Evolutionary conservation across 1,284 basidiomycete genomes (phyloP), one percentile per base, ranked within the genome.

Genomic region (Tilletiaria anomala): DNA sequence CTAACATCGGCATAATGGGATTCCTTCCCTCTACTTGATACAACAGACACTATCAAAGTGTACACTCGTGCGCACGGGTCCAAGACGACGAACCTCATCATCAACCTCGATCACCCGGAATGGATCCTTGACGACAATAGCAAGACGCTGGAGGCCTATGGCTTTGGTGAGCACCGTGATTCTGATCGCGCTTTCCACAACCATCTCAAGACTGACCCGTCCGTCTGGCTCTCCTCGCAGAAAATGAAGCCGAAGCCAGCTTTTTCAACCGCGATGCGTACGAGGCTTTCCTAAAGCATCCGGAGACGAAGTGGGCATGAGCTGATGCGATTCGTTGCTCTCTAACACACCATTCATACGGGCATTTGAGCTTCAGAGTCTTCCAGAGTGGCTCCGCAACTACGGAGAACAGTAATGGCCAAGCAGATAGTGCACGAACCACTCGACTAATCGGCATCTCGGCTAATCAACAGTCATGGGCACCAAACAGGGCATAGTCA

Each of bases 21-120:
- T 29, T n/a, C 26, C 26, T 21, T 33, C n/a, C 17, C 19, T 11
- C 33, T 22, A 11, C 34, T 33, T 8, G 26, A 8, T n/a, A 8
- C 6, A 20, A 29, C 26, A 40, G 45, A 65, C 69, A 93, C 88
- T 8, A 55, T 97, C 47, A 97, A 97, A 65, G 70, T 93, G 12
- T 97, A 97, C 68, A 86, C 85, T 0, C 79, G 80, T 56, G 91
- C 91, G 1, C 91, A 96, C 63, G 87, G 88, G 8, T 75, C 87
- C 44, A 97, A 97, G 75, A 66, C 63, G 10, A 64, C 58, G 4
- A 66, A 65, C 35, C 44, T 66, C 17, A 66, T 66, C 47, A 61
- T 66, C 53, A 66, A 66, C 38, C 39, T 65, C 12, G 63, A 65
- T 31, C 57, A 56, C 24, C 50, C 52, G 1, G 63, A 66, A 14